Evolutionary conservation across 2,329 filamentous ascomycete species (phyloP).

Genomic region (Cytospora mali): DNA sequence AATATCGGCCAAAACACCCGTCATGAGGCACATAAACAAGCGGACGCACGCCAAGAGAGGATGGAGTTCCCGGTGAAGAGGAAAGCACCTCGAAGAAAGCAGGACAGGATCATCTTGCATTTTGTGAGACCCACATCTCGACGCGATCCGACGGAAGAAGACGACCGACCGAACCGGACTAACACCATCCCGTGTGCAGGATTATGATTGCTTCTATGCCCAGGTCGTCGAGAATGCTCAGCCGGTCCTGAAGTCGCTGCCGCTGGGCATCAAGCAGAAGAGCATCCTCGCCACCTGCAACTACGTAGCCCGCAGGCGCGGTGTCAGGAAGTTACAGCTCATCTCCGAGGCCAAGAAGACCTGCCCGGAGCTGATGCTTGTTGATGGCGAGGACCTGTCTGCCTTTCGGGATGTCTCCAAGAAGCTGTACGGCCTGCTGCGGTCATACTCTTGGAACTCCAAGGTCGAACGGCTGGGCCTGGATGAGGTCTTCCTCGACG

Average conservation of each 20-base stretch:
- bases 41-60: slow-evolving; percentile 23
- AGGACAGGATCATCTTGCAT: slow-evolving; percentile 75
- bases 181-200: slow-evolving; percentile 45
- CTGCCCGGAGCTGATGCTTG: slow-evolving; percentile 83
- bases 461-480: slow-evolving; percentile 83
- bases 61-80: slow-evolving; percentile 38
- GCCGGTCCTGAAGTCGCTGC: slow-evolving; percentile 70
- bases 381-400: slow-evolving; percentile 84
- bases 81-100: slow-evolving; percentile 49
- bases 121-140: slow-evolving; percentile 61
- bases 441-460: slow-evolving; percentile 73
- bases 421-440: slow-evolving; percentile 72
- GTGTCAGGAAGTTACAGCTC: slow-evolving; percentile 80
- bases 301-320: slow-evolving; percentile 79
- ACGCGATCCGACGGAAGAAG: neutral
- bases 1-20: neutral
- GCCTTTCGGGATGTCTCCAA: slow-evolving; percentile 88
- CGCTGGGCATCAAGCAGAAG: slow-evolving; percentile 88
- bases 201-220: slow-evolving; percentile 93
- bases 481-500: slow-evolving; percentile 86
- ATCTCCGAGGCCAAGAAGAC: slow-evolving; percentile 77
- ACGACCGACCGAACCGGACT: neutral
- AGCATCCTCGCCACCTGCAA: slow-evolving; percentile 93
- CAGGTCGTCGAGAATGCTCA: slow-evolving; percentile 84
- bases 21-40: slow-evolving; percentile 4